phyloP scores from a whole-genome alignment of 164 flowering plant genomes.

The Magnolia kwangsiensis region DNA sequence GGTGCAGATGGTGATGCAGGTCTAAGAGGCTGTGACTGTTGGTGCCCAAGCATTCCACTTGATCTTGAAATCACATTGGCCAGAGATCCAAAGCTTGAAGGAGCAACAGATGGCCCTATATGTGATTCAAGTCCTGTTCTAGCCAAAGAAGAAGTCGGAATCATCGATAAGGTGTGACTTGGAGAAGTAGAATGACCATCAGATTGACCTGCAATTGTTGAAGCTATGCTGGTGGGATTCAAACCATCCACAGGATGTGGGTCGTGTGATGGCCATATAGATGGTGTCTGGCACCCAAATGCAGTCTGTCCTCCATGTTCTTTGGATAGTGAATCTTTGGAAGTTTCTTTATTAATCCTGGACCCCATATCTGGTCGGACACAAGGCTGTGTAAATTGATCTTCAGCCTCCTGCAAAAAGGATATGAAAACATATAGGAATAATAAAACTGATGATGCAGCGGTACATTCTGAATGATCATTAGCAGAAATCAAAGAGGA shows the following conservation, averaged over 20 bases:
- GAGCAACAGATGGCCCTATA: slow-evolving; percentile 13
- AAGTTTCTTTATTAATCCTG: slow-evolving; percentile 42
- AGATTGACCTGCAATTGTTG: slow-evolving; percentile 24
- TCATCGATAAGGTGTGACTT: slow-evolving; percentile 26
- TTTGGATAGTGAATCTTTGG: slow-evolving; percentile 36
- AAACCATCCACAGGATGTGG: slow-evolving; percentile 23
- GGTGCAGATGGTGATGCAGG: slow-evolving; percentile 46
- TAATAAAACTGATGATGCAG: background rate
- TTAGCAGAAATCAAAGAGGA: background rate
- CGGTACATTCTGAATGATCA: background rate
- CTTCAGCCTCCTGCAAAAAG: slow-evolving; percentile 47
- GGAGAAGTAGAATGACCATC: slow-evolving; percentile 29
- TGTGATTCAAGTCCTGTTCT: slow-evolving; percentile 31
- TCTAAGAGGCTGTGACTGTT: slow-evolving; percentile 29
- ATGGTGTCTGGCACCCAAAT: slow-evolving; percentile 22
- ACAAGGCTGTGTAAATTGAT: slow-evolving; percentile 24
- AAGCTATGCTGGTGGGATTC: slow-evolving; percentile 16
- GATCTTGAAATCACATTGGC: slow-evolving; percentile 26
- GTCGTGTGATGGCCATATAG: slow-evolving; percentile 17
- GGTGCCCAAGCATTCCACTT: slow-evolving; percentile 29
- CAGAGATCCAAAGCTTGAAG: slow-evolving; percentile 27
- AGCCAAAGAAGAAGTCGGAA: slow-evolving; percentile 28
- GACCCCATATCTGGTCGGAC: slow-evolving; percentile 29
- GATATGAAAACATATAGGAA: background rate
- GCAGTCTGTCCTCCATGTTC: slow-evolving; percentile 34